Evolutionary conservation across 306 rosid genomes (phyloP), one percentile per base, ranked within the genome.

Genomic region (Mimosa bimucronata): DNA sequence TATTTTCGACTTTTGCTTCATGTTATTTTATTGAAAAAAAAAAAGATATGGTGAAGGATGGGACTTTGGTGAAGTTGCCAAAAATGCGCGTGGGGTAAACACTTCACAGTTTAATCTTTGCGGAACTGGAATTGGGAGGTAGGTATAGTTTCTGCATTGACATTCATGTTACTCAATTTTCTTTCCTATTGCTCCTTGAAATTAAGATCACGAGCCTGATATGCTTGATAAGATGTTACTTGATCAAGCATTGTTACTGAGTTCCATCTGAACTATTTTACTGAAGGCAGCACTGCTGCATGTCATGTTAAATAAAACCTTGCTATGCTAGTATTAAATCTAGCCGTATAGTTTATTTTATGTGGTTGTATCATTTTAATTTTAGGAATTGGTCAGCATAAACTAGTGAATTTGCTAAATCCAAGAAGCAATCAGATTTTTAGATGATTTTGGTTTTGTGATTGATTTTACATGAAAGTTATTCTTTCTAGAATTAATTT

Each of bases 61-160:
- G 98, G 96, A 95, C 87, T 95, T 92, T 80, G 98, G 96, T 50
- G 98, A 95, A 87, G 98, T 95, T 83, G 95, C 98, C 64, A 92
- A 83, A 58, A 95, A 95, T 81, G 94, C 88, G 26, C 98, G 98
- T 28, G 98, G 98, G 58, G 81, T 95, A 75, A 95, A 95, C 84
- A 97, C 98, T 50, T 95, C 98, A 45, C 98, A 95, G 76, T 80
- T 86, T 84, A 95, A 95, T 86, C 90, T 95, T 76, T 42, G 37
- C 82, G 92, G 94, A 85, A 89, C 98, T 74, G 91, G 86, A 83
- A 92, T 95, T 71, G 98, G 98, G 83, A 92, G 98, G 98, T 95
- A 87, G 96, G 98, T 92, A 87, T 57, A 30, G 26, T 81, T 80
- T 89, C 66, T 83, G 60, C 52, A 3, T 71, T 80, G 79, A 60